Base-by-base conservation (phyloP, 2,329 filamentous ascomycete species). In the Mariannaea sp. region DNA sequence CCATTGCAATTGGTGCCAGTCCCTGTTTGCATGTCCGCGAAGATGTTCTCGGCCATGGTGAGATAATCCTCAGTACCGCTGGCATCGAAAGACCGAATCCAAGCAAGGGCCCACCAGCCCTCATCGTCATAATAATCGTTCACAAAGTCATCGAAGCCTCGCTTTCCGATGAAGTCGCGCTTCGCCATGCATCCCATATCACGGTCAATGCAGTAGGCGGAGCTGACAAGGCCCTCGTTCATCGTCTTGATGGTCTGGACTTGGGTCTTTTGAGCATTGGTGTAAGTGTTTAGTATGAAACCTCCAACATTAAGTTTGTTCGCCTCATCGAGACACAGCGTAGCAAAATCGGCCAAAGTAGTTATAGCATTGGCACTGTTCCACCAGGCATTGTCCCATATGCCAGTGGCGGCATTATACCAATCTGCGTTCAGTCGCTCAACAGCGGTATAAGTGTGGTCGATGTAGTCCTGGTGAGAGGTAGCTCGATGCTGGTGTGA, bases 341-440 rank as follows among this genome's bases (percentile, higher is more conserved):
- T 49, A 4, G 75, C 71, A 65, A 79, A 80, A 65, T 89, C 83
- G 45, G 78, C 80, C 14, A 90, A 70, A 3, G 78, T 79, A 0
- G 85, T 88, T 54, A 90, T 73, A 52, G 79, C 78, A 65, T 89
- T 90, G 38, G 82, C 88, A 47, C 80, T 80, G 65, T 90, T 89
- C 88, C 88, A 91, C 88, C 88, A 91, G 7, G 80, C 78, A 0
- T 80, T 79, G 49, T 82, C 71, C 84, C 85, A 90, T 10, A 88
- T 73, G 3, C 88, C 87, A 1, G 77, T 83, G 5, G 66, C 64
- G 3, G 70, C 52, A 64, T 86, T 80, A 68, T 89, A 89, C 80
- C 82, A 89, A 13, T 69, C 59, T 3, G 60, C 55, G 61, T 88
- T 84, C 1, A 89, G 74, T 5, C 76, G 66, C 29, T 71, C 58